Percentiles rank a stretch among this genome's conserved stretches.
These are phyloP conservation scores for Hyphopichia khmerensis DNA, from an alignment of 1,139 yeast species.

Conservation along the genomic window DNA sequence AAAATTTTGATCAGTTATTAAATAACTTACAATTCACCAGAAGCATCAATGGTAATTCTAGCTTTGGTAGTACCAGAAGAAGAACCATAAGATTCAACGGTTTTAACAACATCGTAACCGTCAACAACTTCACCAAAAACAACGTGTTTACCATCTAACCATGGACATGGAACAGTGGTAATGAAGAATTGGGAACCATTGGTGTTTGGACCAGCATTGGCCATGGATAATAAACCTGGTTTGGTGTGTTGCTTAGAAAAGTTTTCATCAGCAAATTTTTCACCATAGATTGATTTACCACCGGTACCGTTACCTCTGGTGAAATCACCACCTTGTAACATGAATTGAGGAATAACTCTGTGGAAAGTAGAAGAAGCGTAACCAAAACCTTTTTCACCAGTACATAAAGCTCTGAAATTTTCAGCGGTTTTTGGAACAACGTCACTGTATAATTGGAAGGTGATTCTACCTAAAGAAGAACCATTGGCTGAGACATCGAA, in stretches of 20 bases:
- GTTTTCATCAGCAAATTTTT: conserved; percentile 94
- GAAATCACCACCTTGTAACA: conserved; percentile 99
- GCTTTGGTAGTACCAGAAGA: conserved; percentile 79
- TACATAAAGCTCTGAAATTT: conserved; percentile 95
- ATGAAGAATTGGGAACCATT: conserved; percentile 99
- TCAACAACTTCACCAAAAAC: conserved; percentile 96
- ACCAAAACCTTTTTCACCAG: conserved; percentile 98
- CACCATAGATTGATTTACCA: conserved; percentile 98
- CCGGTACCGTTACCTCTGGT: conserved; percentile 94
- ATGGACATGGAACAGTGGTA: conserved; percentile 92
- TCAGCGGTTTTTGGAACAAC: conserved; percentile 97
- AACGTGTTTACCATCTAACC: conserved; percentile 99
- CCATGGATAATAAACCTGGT: conserved; percentile 98
- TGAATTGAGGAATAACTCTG: conserved; percentile 97
- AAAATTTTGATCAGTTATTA: no score
- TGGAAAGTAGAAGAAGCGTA: conserved; percentile 92
- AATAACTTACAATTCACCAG: conserved; percentile 69
- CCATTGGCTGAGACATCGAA: conserved; percentile 78
- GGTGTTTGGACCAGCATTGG: conserved; percentile 99
- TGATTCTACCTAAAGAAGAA: conserved; percentile 30
- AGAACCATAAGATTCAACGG: conserved; percentile 85
- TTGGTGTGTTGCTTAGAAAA: conserved; percentile 78
- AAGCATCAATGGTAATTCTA: conserved; percentile 73
- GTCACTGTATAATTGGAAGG: conserved; percentile 76
- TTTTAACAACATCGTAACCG: conserved; percentile 88